A percentile compares a stretch with the other conserved stretches of the same genome.
phyloP scores from a whole-genome alignment of 2,329 filamentous ascomycete genomes.

The Thelonectria blattea region DNA sequence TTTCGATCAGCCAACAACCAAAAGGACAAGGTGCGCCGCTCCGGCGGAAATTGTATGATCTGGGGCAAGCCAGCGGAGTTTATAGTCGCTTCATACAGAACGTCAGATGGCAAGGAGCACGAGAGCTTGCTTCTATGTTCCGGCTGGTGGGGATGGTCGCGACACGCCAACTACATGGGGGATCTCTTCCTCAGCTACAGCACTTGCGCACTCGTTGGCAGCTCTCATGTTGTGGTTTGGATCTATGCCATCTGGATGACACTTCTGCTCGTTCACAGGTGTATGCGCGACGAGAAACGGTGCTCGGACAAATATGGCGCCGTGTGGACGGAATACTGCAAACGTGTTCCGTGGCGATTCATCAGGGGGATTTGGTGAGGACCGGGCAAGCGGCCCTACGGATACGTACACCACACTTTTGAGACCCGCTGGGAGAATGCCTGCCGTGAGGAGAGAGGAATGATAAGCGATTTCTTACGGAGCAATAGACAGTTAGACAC shows the following conservation, averaged over 20 bases:
- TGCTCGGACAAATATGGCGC: constrained; percentile 53
- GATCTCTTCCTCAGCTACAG: constrained; percentile 43
- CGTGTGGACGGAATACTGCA: constrained; percentile 52
- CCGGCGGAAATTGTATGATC: constrained; percentile 47
- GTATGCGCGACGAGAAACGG: constrained; percentile 51
- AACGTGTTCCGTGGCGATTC: constrained; percentile 48
- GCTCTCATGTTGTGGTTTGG: constrained; percentile 49
- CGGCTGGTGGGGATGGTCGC: constrained; percentile 41
- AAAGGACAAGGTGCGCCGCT: constrained; percentile 49
- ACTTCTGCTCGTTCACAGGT: constrained; percentile 51
- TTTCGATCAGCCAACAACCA: constrained; percentile 55
- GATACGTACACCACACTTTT: background rate
- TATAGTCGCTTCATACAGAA: constrained; percentile 48
- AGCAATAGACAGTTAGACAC: too few relatives aligned
- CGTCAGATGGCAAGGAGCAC: constrained; percentile 49
- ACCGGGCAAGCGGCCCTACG: background rate
- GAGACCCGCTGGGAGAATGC: too few relatives aligned
- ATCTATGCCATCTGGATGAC: constrained; percentile 54
- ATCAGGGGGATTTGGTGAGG: constrained; percentile 42
- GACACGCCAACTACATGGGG: constrained; percentile 40
- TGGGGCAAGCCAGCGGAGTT: constrained; percentile 51
- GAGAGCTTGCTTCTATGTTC: constrained; percentile 39
- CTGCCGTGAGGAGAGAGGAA: background rate
- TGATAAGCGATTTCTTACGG: background rate
- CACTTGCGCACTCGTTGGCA: constrained; percentile 50